Evolutionary conservation across 306 rosid genomes (phyloP), one percentile per base, ranked within the genome.

Genomic region (Medicago lupulina): DNA sequence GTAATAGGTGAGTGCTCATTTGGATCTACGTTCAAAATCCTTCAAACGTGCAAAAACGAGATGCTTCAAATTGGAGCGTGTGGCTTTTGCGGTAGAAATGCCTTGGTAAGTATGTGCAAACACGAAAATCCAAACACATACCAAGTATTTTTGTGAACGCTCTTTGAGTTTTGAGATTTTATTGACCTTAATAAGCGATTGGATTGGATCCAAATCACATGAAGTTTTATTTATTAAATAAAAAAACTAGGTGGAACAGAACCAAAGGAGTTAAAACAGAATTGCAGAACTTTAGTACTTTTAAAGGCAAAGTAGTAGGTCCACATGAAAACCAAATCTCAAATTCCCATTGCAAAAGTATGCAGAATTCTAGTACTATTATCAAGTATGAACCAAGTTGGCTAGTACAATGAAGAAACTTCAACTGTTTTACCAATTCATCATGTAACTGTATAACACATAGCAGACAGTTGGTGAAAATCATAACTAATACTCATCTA

Each of bases 251-350:
- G 69, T 70, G 84, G 76, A 88, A 82, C 82, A 76, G 76, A 82
- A 71, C 39, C 69, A 59, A 65, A 62, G 68, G 68, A 76, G 14
- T 66, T 67, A 53, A 82, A 84, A 86, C 84, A 84, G 88, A 83
- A 73, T 47, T 73, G 80, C 73, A 69, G 80, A 62, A 50, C 85
- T 83, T 81, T 61, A 51, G 88, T 81, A 81, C 89, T 85, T 85
- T 75, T 72, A 73, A 74, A 80, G 70, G 72, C 71, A 86, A 70
- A 54, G 66, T 61, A 71, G 74, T 79, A 67, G 84, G 77, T 72
- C 82, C 87, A 75, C 85, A 61, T 0, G 9, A 25, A 59, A 74
- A 70, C 72, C 73, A 79, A 74, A 66, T 73, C 83, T 36, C 21
- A 49, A 75, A 51, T 74, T 74, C 43, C 62, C 63, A 73, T 67